A percentile compares a stretch with the other conserved stretches of the same genome.
phyloP scores from a whole-genome alignment of 2,329 filamentous ascomycete genomes.

The Colletotrichum truncatum region DNA sequence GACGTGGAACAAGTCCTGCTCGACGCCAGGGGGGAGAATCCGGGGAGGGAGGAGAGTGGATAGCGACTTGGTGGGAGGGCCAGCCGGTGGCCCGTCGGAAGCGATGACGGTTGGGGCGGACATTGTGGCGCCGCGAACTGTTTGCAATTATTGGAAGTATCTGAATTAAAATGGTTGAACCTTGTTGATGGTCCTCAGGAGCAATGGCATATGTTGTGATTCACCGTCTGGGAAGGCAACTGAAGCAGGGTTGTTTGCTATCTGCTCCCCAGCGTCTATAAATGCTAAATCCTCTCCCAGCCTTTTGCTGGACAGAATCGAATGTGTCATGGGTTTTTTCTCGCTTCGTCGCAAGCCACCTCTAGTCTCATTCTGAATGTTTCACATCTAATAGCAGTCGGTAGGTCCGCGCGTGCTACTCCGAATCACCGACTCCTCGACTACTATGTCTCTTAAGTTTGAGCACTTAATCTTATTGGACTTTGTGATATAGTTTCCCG shows the following conservation, averaged over 20 bases:
- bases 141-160: not conserved
- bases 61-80: not conserved
- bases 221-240: too few relatives aligned
- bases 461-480: too few relatives aligned
- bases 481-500: too few relatives aligned
- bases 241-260: not conserved
- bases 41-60: not conserved
- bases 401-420: not conserved
- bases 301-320: not conserved
- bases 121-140: not conserved
- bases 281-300: not conserved
- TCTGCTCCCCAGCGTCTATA: not conserved
- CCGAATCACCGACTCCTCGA: not conserved
- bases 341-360: not conserved
- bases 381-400: not conserved
- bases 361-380: too few relatives aligned
- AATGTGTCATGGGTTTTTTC: not conserved
- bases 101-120: not conserved
- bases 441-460: too few relatives aligned
- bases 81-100: not conserved
- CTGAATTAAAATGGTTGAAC: not conserved
- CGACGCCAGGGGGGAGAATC: conserved; percentile 6
- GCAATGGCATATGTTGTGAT: not conserved
- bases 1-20: conserved; percentile 27
- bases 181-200: not conserved